A percentile compares a stretch with the other conserved stretches of the same genome.
These are phyloP conservation scores for Neurospora cerealis DNA, from an alignment of 495 filamentous ascomycete genomes.

Conservation along the genomic window DNA sequence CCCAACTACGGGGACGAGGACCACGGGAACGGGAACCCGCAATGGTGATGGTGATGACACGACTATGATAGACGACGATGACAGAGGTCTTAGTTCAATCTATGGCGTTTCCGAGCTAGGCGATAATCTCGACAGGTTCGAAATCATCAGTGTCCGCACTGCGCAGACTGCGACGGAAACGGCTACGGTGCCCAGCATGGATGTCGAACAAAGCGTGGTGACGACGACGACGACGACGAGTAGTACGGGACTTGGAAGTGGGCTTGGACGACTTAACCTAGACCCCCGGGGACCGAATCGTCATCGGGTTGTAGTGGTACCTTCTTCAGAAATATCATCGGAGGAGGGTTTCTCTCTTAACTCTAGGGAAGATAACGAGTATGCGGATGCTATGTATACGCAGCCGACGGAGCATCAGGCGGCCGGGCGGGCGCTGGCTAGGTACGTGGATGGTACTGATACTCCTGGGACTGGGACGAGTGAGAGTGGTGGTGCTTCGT, in stretches of 20 bases:
- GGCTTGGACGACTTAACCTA: not conserved
- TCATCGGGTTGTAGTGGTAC: not conserved
- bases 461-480: not conserved
- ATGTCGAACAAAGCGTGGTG: slow-evolving; percentile 17
- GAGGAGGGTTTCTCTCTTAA: not conserved
- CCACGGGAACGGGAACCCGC: not conserved
- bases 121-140: slow-evolving; percentile 7
- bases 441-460: slow-evolving; percentile 6
- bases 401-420: slow-evolving; percentile 18
- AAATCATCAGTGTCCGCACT: slow-evolving; percentile 4
- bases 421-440: slow-evolving; percentile 10
- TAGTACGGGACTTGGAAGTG: not conserved
- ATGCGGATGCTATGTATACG: slow-evolving; percentile 12
- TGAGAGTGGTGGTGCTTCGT: not conserved
- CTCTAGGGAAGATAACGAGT: slow-evolving; percentile 1
- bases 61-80: not conserved
- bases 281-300: not conserved
- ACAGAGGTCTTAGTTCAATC: not conserved
- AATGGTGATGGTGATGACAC: not conserved
- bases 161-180: slow-evolving; percentile 1
- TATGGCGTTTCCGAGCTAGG: slow-evolving; percentile 16
- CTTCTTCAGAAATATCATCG: not conserved
- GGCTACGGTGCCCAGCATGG: slow-evolving; percentile 8
- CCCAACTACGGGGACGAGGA: slow-evolving; percentile 2
- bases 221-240: not conserved